A percentile compares a stretch with the other conserved stretches of the same genome.
These are phyloP conservation scores for Loxodes magnus DNA, from an alignment of 73 alveolate species.

Conservation along the genomic window DNA sequence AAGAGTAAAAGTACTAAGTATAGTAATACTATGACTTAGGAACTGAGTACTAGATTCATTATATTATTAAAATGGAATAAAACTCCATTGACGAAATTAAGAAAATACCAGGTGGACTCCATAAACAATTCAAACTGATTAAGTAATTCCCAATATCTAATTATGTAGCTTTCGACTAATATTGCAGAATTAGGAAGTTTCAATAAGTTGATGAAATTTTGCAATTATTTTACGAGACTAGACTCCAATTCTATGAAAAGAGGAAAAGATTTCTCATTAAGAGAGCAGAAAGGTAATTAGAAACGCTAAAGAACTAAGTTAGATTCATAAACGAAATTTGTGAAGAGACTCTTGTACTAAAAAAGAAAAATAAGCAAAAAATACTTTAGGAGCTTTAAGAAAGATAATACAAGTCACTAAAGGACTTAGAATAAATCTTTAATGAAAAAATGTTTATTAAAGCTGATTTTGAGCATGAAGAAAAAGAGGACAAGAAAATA, in stretches of 20 bases:
- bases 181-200: constrained; percentile 72
- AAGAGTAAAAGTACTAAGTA: constrained; percentile 35
- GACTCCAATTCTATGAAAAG: constrained; percentile 67
- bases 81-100: constrained; percentile 58
- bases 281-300: constrained; percentile 71
- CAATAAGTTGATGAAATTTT: constrained; percentile 67
- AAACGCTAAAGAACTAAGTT: constrained; percentile 67
- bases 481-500: constrained; percentile 13
- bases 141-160: constrained; percentile 56
- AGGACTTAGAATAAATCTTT: constrained; percentile 7
- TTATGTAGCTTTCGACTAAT: constrained; percentile 82
- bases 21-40: constrained; percentile 17
- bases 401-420: constrained; percentile 28
- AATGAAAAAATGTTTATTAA: constrained; percentile 21
- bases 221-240: constrained; percentile 77
- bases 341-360: constrained; percentile 66
- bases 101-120: constrained; percentile 85
- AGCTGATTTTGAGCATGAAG: constrained; percentile 27
- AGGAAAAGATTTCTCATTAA: constrained; percentile 85
- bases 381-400: constrained; percentile 23
- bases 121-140: constrained; percentile 69
- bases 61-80: constrained; percentile 36
- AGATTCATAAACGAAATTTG: constrained; percentile 80
- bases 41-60: constrained; percentile 31
- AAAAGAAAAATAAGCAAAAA: constrained; percentile 40